Percentiles rank a stretch among this genome's conserved stretches.
Conservation (phyloP, 345 rosid genomes). For the Raphanus sativus region DNA sequence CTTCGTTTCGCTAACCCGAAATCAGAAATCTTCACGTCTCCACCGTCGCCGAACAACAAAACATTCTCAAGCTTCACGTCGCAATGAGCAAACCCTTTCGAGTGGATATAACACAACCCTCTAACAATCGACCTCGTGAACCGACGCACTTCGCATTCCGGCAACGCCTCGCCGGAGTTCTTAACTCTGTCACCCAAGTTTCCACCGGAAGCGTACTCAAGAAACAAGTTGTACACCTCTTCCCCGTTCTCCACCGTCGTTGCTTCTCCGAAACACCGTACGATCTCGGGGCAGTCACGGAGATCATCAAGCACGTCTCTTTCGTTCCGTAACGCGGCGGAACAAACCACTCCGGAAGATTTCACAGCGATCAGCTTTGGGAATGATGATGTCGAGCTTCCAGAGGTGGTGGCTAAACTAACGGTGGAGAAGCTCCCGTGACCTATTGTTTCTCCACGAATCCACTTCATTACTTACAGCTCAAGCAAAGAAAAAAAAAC, state of each 20-base stretch:
- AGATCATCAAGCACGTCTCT: slow-evolving; percentile 41
- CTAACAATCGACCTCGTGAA: slow-evolving; percentile 53
- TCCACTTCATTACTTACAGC: slow-evolving; percentile 53
- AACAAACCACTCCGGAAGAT: slow-evolving; percentile 44
- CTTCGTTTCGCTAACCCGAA: slow-evolving; percentile 65
- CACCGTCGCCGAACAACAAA: slow-evolving; percentile 48
- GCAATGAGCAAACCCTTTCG: slow-evolving; percentile 59
- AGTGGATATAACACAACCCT: slow-evolving; percentile 58
- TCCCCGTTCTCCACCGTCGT: slow-evolving; percentile 44
- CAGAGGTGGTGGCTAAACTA: slow-evolving; percentile 47
- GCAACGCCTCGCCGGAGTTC: slow-evolving; percentile 40
- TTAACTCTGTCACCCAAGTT: slow-evolving; percentile 46
- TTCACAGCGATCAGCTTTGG: slow-evolving; percentile 67
- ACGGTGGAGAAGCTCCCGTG: slow-evolving; percentile 72
- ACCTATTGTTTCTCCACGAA: slow-evolving; percentile 59
- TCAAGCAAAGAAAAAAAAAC: background rate
- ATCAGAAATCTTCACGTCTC: slow-evolving; percentile 60
- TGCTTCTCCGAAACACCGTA: slow-evolving; percentile 58
- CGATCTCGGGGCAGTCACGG: slow-evolving; percentile 48
- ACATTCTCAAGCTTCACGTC: slow-evolving; percentile 63
- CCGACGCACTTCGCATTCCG: slow-evolving; percentile 51
- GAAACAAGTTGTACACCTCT: slow-evolving; percentile 52
- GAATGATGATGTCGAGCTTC: slow-evolving; percentile 4
- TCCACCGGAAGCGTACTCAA: slow-evolving; percentile 74
- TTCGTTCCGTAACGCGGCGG: slow-evolving; percentile 55